These are phyloP conservation scores for Teratosphaeriaceae sp. DNA, from an alignment of 2,329 filamentous ascomycete genomes.

Conservation along the genomic window DNA sequence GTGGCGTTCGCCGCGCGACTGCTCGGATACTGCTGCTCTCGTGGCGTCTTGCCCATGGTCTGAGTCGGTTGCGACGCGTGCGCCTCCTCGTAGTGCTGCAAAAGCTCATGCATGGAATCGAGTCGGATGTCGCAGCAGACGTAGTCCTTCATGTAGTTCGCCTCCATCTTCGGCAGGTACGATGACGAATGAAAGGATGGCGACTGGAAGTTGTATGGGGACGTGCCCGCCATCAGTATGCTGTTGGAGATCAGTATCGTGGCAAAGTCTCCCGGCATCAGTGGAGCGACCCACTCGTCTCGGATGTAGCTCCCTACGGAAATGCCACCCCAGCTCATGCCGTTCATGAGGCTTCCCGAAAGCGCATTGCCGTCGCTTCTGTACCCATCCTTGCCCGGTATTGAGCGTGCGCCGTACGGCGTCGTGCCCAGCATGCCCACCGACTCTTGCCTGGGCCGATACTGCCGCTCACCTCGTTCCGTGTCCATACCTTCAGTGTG, in stretches of 20 bases:
- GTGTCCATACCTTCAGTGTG: slow-evolving; percentile 13
- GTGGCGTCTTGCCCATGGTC: slow-evolving; percentile 33
- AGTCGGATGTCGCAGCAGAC: slow-evolving; percentile 87
- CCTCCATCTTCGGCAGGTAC: slow-evolving; percentile 92
- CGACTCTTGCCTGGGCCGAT: slow-evolving; percentile 47
- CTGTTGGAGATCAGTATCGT: slow-evolving; percentile 40
- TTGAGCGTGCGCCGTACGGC: slow-evolving; percentile 54
- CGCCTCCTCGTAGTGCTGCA: slow-evolving; percentile 94
- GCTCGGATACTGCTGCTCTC: slow-evolving; percentile 31
- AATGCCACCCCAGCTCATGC: slow-evolving; percentile 95
- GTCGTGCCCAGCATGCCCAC: slow-evolving; percentile 43
- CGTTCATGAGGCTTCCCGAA: slow-evolving; percentile 57
- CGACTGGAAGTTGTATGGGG: slow-evolving; percentile 81
- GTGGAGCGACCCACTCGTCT: slow-evolving; percentile 73
- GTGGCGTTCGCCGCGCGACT: slow-evolving; percentile 27
- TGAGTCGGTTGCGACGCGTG: slow-evolving; percentile 59
- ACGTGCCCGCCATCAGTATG: slow-evolving; percentile 92
- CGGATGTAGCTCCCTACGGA: slow-evolving; percentile 95
- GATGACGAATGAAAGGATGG: slow-evolving; percentile 95
- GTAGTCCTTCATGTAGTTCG: slow-evolving; percentile 97
- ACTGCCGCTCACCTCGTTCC: slow-evolving; percentile 2
- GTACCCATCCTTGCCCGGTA: slow-evolving; percentile 50
- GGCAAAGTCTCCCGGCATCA: neutral
- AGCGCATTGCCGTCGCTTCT: slow-evolving; percentile 50
- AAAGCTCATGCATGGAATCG: slow-evolving; percentile 84